Percentiles rank a stretch among this genome's conserved stretches.
Evolutionary conservation across 2,329 filamentous ascomycete species (phyloP).

Genomic region (Geosmithia morbida): DNA sequence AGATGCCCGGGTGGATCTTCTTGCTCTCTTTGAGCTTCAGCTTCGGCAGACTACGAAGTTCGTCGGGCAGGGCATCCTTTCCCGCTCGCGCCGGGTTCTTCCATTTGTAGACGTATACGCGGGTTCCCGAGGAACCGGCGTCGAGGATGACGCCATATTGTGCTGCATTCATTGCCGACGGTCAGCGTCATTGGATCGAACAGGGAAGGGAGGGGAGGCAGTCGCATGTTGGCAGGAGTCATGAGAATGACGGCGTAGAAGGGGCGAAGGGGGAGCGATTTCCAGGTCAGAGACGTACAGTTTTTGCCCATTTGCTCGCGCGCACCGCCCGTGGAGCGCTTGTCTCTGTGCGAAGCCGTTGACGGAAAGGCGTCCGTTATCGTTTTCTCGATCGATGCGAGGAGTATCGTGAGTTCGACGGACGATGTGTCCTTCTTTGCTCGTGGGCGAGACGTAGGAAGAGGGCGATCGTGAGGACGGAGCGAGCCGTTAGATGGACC

Average conservation of each 20-base stretch:
- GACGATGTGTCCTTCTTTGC: not conserved
- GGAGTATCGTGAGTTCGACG: not conserved
- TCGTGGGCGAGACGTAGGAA: not conserved
- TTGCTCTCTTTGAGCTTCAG: constrained; percentile 78
- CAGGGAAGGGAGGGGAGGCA: no score
- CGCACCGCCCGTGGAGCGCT: not conserved
- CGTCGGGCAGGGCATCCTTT: constrained; percentile 29
- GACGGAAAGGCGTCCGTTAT: not conserved
- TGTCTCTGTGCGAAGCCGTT: not conserved
- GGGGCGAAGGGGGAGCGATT: not conserved
- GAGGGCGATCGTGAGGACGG: not conserved
- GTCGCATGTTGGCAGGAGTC: no score
- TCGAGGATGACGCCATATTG: constrained; percentile 92
- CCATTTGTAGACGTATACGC: constrained; percentile 91
- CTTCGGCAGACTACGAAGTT: constrained; percentile 55
- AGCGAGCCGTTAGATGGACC: not conserved
- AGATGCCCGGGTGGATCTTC: constrained; percentile 89
- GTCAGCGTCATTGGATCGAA: not conserved
- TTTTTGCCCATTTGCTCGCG: constrained; percentile 18
- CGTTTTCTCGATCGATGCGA: not conserved
- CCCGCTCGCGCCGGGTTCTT: constrained; percentile 54
- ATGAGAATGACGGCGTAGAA: no score
- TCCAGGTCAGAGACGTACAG: constrained; percentile 10
- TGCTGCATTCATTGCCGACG: constrained; percentile 19
- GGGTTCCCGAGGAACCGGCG: constrained; percentile 93